Percentiles rank a stretch among this genome's conserved stretches.
phyloP scores from a whole-genome alignment of 2,329 filamentous ascomycete genomes.

The Coniochaeta sp. region DNA sequence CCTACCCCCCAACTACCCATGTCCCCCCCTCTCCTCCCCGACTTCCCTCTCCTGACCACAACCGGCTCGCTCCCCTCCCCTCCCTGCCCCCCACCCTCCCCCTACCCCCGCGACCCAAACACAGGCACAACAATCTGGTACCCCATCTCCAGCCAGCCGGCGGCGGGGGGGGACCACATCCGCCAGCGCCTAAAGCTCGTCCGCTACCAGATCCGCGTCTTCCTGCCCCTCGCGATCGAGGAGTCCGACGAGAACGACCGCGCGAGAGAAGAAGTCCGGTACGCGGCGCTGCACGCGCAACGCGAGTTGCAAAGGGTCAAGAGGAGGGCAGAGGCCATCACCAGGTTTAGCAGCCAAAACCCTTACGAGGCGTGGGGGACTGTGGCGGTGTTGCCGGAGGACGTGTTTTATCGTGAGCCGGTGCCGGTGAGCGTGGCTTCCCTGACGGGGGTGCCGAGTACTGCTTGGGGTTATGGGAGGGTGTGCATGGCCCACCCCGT shows the following conservation, averaged over 20 bases:
- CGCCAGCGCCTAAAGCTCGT: slow-evolving; percentile 2
- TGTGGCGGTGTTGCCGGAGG: background rate
- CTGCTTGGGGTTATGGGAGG: background rate
- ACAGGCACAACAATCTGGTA: background rate
- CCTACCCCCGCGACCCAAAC: background rate
- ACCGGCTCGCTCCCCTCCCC: background rate
- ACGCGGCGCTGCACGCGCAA: background rate
- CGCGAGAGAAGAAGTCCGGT: background rate
- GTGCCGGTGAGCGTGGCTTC: background rate
- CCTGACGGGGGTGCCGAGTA: background rate
- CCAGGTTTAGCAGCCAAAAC: background rate
- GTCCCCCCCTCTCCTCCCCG: background rate
- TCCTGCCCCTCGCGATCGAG: background rate
- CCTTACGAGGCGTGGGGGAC: background rate
- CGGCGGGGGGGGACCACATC: background rate
- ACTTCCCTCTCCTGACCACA: background rate
- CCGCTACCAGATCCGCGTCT: background rate
- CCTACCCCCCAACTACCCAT: no score
- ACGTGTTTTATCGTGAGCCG: background rate
- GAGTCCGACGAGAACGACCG: background rate
- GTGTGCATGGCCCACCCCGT: background rate
- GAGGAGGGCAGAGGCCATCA: background rate
- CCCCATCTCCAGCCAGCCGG: background rate
- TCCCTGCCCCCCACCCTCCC: background rate
- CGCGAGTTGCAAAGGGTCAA: background rate